Percentiles rank a stretch among this genome's conserved stretches.
phyloP scores from a whole-genome alignment of 306 rosid genomes.

The Rosa multiflora region DNA sequence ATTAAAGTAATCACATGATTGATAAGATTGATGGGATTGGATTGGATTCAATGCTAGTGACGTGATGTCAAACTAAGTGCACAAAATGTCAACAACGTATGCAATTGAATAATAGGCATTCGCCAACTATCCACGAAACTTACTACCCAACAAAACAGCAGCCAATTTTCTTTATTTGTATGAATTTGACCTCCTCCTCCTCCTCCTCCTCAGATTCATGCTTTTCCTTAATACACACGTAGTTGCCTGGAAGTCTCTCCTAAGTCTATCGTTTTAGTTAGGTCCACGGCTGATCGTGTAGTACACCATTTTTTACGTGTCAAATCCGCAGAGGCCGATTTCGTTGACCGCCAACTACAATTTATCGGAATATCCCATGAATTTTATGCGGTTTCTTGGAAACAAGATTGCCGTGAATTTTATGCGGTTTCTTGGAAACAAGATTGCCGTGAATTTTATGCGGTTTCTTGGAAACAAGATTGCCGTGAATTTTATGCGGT shows the following conservation, averaged over 20 bases:
- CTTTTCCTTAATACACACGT: conserved; percentile 32
- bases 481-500: not conserved
- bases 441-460: not conserved
- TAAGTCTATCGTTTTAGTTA: conserved; percentile 32
- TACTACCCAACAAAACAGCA: not conserved
- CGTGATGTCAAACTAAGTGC: conserved; percentile 29
- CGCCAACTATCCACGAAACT: conserved; percentile 14
- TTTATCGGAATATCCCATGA: conserved; percentile 25
- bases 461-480: conserved; percentile 1
- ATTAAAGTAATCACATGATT: conserved; percentile 34
- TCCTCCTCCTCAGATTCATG: conserved; percentile 29
- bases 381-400: conserved; percentile 7
- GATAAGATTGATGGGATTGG: not conserved
- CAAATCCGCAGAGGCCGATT: conserved; percentile 49
- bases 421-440: too few species aligned
- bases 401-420: not conserved
- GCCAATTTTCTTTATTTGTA: not conserved
- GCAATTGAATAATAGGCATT: conserved; percentile 37
- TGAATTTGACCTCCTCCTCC: conserved; percentile 20
- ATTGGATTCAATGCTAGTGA: conserved; percentile 9
- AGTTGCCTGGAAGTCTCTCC: conserved; percentile 54
- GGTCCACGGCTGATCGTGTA: conserved; percentile 9
- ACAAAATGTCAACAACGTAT: conserved; percentile 45
- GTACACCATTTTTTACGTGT: conserved; percentile 52
- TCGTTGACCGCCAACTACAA: conserved; percentile 51